These are phyloP conservation scores for Vicia villosa DNA, from an alignment of 306 rosid species.

Conservation along the genomic window DNA sequence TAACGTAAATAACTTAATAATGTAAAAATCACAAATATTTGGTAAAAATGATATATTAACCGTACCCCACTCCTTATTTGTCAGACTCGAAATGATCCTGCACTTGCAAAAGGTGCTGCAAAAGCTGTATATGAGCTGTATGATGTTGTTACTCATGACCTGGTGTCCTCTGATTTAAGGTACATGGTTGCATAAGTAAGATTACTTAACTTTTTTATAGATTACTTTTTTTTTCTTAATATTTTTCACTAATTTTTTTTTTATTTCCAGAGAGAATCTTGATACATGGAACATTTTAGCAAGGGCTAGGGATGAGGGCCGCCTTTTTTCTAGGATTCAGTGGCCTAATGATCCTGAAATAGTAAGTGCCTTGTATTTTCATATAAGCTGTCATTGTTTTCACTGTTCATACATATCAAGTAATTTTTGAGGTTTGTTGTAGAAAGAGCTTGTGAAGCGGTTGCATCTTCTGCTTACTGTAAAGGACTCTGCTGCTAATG, in stretches of 20 bases:
- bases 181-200: slow-evolving; percentile 37
- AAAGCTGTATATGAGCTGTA: slow-evolving; percentile 74
- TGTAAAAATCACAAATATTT: slow-evolving; percentile 9
- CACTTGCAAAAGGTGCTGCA: slow-evolving; percentile 80
- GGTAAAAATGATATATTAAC: neutral
- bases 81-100: slow-evolving; percentile 80
- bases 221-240: neutral
- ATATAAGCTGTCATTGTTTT: neutral
- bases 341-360: slow-evolving; percentile 92
- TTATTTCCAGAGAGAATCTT: slow-evolving; percentile 75
- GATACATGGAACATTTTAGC: slow-evolving; percentile 91
- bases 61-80: slow-evolving; percentile 12
- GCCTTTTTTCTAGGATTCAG: slow-evolving; percentile 71
- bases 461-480: slow-evolving; percentile 93
- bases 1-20: neutral
- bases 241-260: neutral
- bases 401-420: neutral
- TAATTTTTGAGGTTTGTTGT: slow-evolving; percentile 31
- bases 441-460: slow-evolving; percentile 92
- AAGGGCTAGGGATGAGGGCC: slow-evolving; percentile 81
- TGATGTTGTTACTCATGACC: slow-evolving; percentile 82
- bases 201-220: slow-evolving; percentile 9
- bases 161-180: slow-evolving; percentile 83
- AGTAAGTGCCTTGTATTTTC: slow-evolving; percentile 49
- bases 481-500: slow-evolving; percentile 86